Base-by-base conservation (phyloP, 768 basidiomycete genomes). In the Mycena albidolilacea region DNA sequence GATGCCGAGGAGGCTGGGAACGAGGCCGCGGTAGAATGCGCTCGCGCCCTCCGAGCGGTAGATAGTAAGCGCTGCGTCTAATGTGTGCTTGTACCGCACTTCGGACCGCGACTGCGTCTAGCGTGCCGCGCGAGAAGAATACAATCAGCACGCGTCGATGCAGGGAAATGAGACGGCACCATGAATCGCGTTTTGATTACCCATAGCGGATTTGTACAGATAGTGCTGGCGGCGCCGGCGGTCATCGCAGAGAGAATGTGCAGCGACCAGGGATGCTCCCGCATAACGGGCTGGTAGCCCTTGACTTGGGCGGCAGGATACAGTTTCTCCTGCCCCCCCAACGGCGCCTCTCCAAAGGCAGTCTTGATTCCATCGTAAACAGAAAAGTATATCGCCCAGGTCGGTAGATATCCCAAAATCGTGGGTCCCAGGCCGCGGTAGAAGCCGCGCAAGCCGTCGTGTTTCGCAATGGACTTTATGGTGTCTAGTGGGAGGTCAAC, bases 141-240 rank as follows among this genome's bases (percentile, higher is more conserved):
- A 43, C 64, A 69, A 67, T 43, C 1, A 59, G 37, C 63, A 68
- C 21, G 61, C 43, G 21, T 64, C 23, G 41, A 64, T n/a, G 64
- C 11, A 48, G 57, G 70, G 76, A 61, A 19, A 23, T 62, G 46
- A 50, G 37, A 69, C 72, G 79, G 74, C 78, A 97, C 97, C 98
- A 99, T 99, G 85, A 99, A 98, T 38, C 98, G 91, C 30, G 97
- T 99, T 86, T 98, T 99, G 82, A 99, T 97, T 52, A 99, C 96
- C 98, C 98, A 99, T 8, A 99, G 82, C 0, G 98, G 98, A 83
- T 96, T 98, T 35, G 98, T 99, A 78, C 93, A 93, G 64, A 96
- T 90, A 7, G 98, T 98, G 79, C 97, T 97, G 21, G 93, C 86
- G 7, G 95, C 97, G 14, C 98, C 98, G 1, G 97, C 98, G 55